phyloP scores from a whole-genome alignment of 2,329 filamentous ascomycete species.

The Aspergillus pseudonomiae region DNA sequence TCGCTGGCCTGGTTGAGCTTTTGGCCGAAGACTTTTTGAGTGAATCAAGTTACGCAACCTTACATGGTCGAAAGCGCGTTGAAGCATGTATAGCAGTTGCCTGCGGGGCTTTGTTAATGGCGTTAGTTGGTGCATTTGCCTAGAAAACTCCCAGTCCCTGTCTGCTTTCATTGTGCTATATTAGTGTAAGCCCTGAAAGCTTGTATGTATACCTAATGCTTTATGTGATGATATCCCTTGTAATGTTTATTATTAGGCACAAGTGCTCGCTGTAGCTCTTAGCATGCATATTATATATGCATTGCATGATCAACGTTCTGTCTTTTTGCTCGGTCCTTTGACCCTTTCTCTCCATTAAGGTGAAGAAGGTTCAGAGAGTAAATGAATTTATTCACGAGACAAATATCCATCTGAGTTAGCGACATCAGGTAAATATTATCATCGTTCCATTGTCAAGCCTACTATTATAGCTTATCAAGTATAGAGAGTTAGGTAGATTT shows the following conservation, averaged over 20 bases:
- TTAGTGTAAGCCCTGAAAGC: neutral
- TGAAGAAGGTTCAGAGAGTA: neutral
- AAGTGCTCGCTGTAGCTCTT: neutral
- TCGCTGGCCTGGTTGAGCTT: slow-evolving; percentile 81
- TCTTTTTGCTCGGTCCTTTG: neutral
- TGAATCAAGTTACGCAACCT: slow-evolving; percentile 63
- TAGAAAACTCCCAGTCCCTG: slow-evolving; percentile 27
- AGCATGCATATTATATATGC: neutral
- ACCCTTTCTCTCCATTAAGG: neutral
- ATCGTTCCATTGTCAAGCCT: too few species aligned
- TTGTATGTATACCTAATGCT: neutral
- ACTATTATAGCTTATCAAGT: too few species aligned
- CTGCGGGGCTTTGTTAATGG: slow-evolving; percentile 64
- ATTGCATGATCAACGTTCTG: neutral
- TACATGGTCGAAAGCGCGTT: slow-evolving; percentile 60
- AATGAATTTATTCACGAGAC: neutral
- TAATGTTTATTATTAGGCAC: neutral
- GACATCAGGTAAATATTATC: too few species aligned
- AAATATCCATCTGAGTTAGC: neutral
- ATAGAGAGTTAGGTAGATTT: too few species aligned
- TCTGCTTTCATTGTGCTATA: neutral
- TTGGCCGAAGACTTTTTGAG: slow-evolving; percentile 81
- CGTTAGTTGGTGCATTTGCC: slow-evolving; percentile 69
- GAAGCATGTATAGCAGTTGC: slow-evolving; percentile 66
- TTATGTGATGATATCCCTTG: neutral